phyloP scores from a whole-genome alignment of 768 basidiomycete species.

The Phlebiopsis flavidoalba region DNA sequence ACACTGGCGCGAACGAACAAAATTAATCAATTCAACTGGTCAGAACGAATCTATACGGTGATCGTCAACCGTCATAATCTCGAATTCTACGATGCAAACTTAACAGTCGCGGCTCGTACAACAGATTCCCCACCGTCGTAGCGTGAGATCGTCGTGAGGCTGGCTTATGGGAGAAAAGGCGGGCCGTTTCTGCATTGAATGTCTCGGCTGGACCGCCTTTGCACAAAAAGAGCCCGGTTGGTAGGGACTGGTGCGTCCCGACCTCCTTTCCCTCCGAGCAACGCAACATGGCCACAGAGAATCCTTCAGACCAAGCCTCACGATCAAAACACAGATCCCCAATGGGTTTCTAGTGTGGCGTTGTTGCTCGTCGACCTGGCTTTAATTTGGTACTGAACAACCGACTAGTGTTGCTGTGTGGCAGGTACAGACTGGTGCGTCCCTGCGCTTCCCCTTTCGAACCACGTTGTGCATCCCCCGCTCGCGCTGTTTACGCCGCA shows the following conservation, averaged over 20 bases:
- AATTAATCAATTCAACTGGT: too few species aligned
- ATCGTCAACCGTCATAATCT: too few species aligned
- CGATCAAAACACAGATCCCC: neutral
- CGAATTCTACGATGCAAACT: too few species aligned
- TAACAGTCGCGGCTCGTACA: too few species aligned
- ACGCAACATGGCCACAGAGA: conserved; percentile 8
- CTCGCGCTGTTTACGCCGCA: neutral
- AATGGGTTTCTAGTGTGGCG: conserved; percentile 14
- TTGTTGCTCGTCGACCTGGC: neutral
- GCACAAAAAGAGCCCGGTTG: conserved; percentile 1
- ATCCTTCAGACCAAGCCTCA: neutral
- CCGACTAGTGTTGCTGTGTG: conserved; percentile 68
- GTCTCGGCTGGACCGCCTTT: neutral
- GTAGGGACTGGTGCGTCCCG: conserved; percentile 2
- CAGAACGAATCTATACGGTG: too few species aligned
- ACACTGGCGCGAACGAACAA: too few species aligned
- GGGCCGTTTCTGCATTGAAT: neutral
- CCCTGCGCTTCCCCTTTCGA: conserved; percentile 9
- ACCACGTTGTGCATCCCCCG: neutral
- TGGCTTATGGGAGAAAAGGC: neutral
- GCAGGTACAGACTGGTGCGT: conserved; percentile 86
- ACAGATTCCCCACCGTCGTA: too few species aligned
- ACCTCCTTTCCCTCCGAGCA: conserved; percentile 1
- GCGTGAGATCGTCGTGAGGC: too few species aligned
- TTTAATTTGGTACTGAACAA: neutral